Conservation (phyloP, 2,329 filamentous ascomycete species). For the Fusarium abutilonis region DNA sequence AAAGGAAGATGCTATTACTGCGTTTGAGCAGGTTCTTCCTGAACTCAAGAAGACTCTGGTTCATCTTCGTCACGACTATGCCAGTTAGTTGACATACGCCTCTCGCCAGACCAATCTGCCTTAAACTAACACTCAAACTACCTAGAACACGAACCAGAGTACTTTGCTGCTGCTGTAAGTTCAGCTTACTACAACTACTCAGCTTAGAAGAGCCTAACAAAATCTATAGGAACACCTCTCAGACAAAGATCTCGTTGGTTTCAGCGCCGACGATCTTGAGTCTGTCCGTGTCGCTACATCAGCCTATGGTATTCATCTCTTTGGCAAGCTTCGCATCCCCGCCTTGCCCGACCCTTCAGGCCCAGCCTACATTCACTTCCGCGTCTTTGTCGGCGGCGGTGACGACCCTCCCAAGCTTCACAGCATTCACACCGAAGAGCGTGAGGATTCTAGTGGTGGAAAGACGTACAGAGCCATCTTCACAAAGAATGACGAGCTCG, state of each 20-base stretch:
- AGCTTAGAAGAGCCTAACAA: not conserved
- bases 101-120: not conserved
- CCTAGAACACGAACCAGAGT: slow-evolving; percentile 63
- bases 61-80: slow-evolving; percentile 58
- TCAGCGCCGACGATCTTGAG: slow-evolving; percentile 81
- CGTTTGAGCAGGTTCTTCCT: slow-evolving; percentile 59
- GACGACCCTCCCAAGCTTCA: slow-evolving; percentile 83
- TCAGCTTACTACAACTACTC: not conserved
- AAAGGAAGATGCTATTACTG: slow-evolving; percentile 61
- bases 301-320: slow-evolving; percentile 80
- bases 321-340: slow-evolving; percentile 74
- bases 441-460: slow-evolving; percentile 88
- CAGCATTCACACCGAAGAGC: slow-evolving; percentile 93
- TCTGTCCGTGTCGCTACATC: slow-evolving; percentile 92
- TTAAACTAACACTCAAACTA: slow-evolving; percentile 2
- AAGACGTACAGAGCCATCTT: slow-evolving; percentile 94
- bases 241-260: slow-evolving; percentile 90
- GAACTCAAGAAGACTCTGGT: slow-evolving; percentile 64
- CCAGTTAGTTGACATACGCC: slow-evolving; percentile 49
- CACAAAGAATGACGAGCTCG: slow-evolving; percentile 87
- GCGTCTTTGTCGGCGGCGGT: slow-evolving; percentile 87
- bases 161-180: slow-evolving; percentile 61
- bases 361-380: slow-evolving; percentile 81
- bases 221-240: slow-evolving; percentile 35
- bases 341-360: slow-evolving; percentile 58